These are phyloP conservation scores for Sclerotinia spermophila DNA, from an alignment of 2,329 filamentous ascomycete genomes.

Conservation along the genomic window DNA sequence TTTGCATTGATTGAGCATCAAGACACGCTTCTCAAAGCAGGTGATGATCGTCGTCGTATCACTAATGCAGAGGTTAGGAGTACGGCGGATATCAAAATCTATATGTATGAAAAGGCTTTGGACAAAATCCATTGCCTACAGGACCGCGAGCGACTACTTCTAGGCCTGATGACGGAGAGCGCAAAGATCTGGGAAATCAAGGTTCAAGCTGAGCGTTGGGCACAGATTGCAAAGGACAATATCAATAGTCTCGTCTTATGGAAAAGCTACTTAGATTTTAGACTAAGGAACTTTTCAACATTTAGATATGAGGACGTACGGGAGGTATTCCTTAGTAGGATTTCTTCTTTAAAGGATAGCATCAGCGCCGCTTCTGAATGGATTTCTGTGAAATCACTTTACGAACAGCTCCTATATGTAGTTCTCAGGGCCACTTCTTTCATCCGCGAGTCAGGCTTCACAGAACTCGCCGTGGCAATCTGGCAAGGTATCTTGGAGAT, in stretches of 20 bases:
- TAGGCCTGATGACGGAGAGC: conserved; percentile 71
- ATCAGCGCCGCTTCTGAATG: conserved; percentile 7
- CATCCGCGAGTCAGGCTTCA: conserved; percentile 71
- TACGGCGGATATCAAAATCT: conserved; percentile 74
- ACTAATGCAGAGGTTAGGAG: conserved; percentile 62
- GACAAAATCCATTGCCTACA: conserved; percentile 46
- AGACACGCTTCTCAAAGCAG: conserved; percentile 57
- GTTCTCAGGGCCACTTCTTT: conserved; percentile 72
- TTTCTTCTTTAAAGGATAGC: conserved; percentile 45
- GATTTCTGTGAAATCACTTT: conserved; percentile 26
- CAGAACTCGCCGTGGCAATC: conserved; percentile 69
- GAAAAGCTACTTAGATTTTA: conserved; percentile 68
- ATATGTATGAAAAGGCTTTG: conserved; percentile 75
- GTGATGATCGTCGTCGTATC: conserved; percentile 45
- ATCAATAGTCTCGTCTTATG: conserved; percentile 62
- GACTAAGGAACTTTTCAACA: conserved; percentile 62
- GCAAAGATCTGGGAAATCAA: conserved; percentile 67
- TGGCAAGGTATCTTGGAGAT: conserved; percentile 84
- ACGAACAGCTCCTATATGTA: conserved; percentile 57
- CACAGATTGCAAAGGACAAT: conserved; percentile 53
- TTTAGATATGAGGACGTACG: conserved; percentile 68
- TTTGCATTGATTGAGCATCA: conserved; percentile 76
- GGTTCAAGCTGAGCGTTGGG: conserved; percentile 62
- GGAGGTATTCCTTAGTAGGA: conserved; percentile 54
- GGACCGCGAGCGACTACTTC: conserved; percentile 57